A percentile compares a stretch with the other conserved stretches of the same genome.
Evolutionary conservation across 768 basidiomycete species (phyloP).

Genomic region (Tulasnella sp.): DNA sequence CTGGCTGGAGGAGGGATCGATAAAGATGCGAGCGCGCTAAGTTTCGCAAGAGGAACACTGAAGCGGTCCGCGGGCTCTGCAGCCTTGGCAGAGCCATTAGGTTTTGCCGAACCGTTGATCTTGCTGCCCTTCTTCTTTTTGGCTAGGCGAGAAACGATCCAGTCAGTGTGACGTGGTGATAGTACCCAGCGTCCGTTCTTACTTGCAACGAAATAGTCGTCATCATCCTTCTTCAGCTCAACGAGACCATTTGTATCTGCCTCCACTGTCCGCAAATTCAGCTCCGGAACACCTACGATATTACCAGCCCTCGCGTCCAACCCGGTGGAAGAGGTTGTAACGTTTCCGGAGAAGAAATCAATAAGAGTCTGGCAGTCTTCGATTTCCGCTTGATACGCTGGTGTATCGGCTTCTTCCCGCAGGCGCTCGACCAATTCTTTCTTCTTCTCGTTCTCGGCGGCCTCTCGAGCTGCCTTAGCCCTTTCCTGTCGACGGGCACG

Average conservation of each 20-base stretch:
- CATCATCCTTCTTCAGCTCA: conserved; percentile 91
- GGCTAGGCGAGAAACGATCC: conserved; percentile 34
- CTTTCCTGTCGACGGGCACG: conserved; percentile 76
- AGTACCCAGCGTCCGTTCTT: conserved; percentile 50
- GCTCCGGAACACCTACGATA: conserved; percentile 61
- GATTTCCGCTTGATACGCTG: conserved; percentile 89
- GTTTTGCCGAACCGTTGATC: conserved; percentile 29
- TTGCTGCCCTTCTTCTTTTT: conserved; percentile 29
- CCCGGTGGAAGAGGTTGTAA: conserved; percentile 35
- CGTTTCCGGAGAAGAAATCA: conserved; percentile 74
- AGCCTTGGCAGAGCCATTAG: conserved; percentile 21
- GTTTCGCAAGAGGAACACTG: conserved; percentile 78
- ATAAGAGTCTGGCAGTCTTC: conserved; percentile 95
- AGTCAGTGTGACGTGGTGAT: conserved; percentile 20
- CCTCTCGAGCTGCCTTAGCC: conserved; percentile 67
- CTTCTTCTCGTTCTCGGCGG: conserved; percentile 73
- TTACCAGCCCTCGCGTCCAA: conserved; percentile 40
- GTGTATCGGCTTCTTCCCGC: conserved; percentile 83
- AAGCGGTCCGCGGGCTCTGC: conserved; percentile 42
- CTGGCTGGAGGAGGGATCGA: conserved; percentile 88
- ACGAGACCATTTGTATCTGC: conserved; percentile 61
- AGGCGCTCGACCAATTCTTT: conserved; percentile 73
- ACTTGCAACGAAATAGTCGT: conserved; percentile 72
- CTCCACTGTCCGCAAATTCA: conserved; percentile 84
- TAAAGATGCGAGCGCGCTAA: conserved; percentile 79